Evolutionary conservation across 2,329 filamentous ascomycete genomes (phyloP).

Genomic region (Trichophaea hybrida): DNA sequence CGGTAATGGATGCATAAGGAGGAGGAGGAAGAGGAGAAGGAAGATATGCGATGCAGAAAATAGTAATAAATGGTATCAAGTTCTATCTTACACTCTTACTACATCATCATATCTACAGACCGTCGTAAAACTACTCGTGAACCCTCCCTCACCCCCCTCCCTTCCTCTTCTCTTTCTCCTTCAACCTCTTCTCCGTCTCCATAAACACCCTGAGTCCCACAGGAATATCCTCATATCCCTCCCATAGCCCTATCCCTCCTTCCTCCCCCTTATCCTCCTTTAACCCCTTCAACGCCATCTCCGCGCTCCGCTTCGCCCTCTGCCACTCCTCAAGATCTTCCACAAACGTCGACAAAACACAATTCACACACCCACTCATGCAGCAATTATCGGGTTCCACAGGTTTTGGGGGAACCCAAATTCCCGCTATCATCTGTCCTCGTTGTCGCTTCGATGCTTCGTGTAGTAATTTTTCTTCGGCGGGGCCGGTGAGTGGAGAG

Average conservation of each 20-base stretch:
- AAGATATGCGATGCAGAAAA: not conserved
- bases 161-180: conserved; percentile 40
- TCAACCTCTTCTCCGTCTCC: conserved; percentile 85
- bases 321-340: conserved; percentile 91
- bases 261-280: conserved; percentile 26
- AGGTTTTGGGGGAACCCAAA: conserved; percentile 69
- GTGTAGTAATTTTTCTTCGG: conserved; percentile 27
- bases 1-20: not conserved
- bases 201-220: conserved; percentile 95
- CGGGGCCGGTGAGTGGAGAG: not conserved
- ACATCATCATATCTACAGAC: not conserved
- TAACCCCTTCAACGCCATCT: conserved; percentile 36
- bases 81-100: not conserved
- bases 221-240: conserved; percentile 47
- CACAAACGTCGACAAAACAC: conserved; percentile 44
- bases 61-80: not conserved
- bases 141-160: not conserved
- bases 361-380: conserved; percentile 97
- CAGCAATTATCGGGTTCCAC: conserved; percentile 95
- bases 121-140: not conserved
- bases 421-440: conserved; percentile 56
- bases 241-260: conserved; percentile 15
- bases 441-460: conserved; percentile 42
- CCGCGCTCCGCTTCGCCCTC: conserved; percentile 48
- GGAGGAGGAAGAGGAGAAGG: not conserved